Evolutionary conservation across 345 rosid genomes (phyloP), one percentile per base, ranked within the genome.

Genomic region (Lumnitzera racemosa): DNA sequence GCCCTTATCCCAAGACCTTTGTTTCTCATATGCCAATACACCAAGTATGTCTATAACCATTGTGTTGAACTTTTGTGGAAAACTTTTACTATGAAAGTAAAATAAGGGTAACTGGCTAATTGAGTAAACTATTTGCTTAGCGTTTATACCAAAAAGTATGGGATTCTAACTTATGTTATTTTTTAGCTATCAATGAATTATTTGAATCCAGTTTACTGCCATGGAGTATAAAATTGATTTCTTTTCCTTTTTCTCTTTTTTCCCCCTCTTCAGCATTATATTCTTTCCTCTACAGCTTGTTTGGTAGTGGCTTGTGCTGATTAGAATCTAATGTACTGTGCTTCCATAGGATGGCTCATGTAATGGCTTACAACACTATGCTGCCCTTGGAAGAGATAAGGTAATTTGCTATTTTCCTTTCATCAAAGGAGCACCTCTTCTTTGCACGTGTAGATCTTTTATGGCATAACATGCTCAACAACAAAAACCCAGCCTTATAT

Each of bases 331-430:
- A 24, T 12, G 16, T 57, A 36, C 64, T 56, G 57, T 74, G 49
- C 65, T 63, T 60, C 75, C 62, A 57, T 58, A 95, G 99, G 99
- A 95, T 83, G 99, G 99, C 76, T 90, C 99, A 12, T 90, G 99
- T 72, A 95, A 95, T 73, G 99, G 99, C 59, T 85, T 95, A 73
- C 99, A 95, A 73, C 99, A 95, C 66, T 95, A 95, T 82, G 99
- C 99, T 74, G 99, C 99, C 51, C 83, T 95, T 66, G 99, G 99
- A 70, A 86, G 97, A 80, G 99, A 95, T 76, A 76, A 84, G 96
- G 99, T 95, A 82, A 82, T 51, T 43, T 51, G 70, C 51, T 68
- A 15, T 23, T 69, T 24, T 57, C 56, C 62, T 74, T 64, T 62
- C 70, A 15, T 15, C 41, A 25, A 24, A 60, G n/a, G 20, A 27